A percentile compares a stretch with the other conserved stretches of the same genome.
Conservation (phyloP, 176 grass and related monocot species). For the Oryza rufipogon region DNA sequence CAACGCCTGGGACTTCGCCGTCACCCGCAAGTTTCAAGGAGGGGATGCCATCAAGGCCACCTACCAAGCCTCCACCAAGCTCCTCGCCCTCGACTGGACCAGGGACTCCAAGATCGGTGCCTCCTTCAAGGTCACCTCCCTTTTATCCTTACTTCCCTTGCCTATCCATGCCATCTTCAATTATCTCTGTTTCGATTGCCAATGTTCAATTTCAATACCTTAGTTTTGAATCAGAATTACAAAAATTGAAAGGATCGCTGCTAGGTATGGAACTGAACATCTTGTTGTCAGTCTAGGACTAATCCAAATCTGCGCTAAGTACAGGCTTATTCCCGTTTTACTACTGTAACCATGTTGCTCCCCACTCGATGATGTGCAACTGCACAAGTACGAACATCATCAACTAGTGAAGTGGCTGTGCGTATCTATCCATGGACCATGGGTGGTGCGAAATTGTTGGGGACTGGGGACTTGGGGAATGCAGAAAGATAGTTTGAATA, state of each 20-base stretch:
- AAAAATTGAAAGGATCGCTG: not conserved
- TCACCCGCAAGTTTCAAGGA: conserved; percentile 62
- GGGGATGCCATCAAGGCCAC: conserved; percentile 66
- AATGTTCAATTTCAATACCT: not conserved
- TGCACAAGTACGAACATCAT: not conserved
- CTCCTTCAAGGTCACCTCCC: conserved; percentile 66
- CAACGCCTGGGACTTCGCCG: conserved; percentile 84
- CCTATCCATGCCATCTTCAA: not conserved
- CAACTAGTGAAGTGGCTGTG: not conserved
- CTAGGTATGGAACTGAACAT: not conserved
- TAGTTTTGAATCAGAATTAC: not conserved
- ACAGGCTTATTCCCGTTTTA: not conserved
- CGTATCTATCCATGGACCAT: no score
- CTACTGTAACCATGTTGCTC: not conserved
- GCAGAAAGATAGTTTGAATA: not conserved
- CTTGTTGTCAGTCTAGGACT: not conserved
- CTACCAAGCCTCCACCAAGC: conserved; percentile 72
- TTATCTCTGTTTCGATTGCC: no score
- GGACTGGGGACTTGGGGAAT: not conserved
- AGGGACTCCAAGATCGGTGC: conserved; percentile 58
- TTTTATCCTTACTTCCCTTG: not conserved
- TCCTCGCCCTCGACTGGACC: conserved; percentile 80
- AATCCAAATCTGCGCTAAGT: not conserved
- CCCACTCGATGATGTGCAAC: not conserved
- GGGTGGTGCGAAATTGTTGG: not conserved